Conservation (phyloP, 164 flowering plant genomes). For the Stephania cephalantha region DNA sequence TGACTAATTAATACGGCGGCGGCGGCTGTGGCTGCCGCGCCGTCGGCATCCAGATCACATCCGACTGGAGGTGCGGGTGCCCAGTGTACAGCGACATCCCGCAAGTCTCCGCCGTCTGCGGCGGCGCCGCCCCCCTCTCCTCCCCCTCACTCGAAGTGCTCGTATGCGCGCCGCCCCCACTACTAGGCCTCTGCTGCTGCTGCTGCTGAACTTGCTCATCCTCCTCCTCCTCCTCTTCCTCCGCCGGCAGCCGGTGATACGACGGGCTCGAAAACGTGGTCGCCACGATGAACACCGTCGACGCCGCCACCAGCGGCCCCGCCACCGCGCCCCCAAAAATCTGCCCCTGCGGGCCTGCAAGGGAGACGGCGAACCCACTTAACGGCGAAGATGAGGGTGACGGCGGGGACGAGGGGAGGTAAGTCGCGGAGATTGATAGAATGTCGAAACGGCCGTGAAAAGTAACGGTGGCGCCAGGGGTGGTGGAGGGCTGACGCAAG, state of each 20-base stretch:
- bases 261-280: slow-evolving; percentile 46
- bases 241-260: slow-evolving; percentile 41
- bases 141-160: not conserved
- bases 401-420: slow-evolving; percentile 29
- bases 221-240: slow-evolving; percentile 19
- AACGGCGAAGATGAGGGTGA: slow-evolving; percentile 1
- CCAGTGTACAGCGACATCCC: slow-evolving; percentile 44
- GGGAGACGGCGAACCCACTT: slow-evolving; percentile 42
- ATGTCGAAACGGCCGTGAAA: slow-evolving; percentile 75
- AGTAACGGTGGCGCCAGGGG: slow-evolving; percentile 49
- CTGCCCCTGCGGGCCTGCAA: slow-evolving; percentile 71
- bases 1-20: not conserved
- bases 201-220: not conserved
- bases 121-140: slow-evolving; percentile 19
- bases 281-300: slow-evolving; percentile 48
- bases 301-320: slow-evolving; percentile 44
- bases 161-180: not conserved
- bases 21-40: slow-evolving; percentile 43
- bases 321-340: slow-evolving; percentile 63
- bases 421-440: slow-evolving; percentile 59
- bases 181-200: not conserved
- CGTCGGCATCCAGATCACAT: slow-evolving; percentile 65
- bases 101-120: slow-evolving; percentile 24
- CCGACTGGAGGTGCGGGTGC: slow-evolving; percentile 40
- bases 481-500: slow-evolving; percentile 55